Base-by-base conservation (phyloP, 108 stramenopile genomes). In the Nitzschia putrida region DNA sequence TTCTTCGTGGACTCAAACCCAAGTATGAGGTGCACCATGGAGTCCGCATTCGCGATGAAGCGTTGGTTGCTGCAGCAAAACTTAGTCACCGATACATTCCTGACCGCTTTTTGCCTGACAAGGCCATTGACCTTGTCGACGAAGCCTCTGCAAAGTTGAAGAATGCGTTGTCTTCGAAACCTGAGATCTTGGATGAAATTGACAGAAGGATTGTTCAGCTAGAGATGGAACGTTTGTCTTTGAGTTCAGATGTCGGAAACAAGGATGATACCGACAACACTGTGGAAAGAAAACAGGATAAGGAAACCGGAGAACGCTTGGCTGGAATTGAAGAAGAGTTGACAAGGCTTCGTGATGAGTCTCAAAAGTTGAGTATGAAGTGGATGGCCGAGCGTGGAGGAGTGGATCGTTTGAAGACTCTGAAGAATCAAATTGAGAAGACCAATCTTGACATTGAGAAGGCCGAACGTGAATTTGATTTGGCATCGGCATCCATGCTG, bases 71-170 rank as follows among this genome's bases (percentile, higher is more conserved):
- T 9, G 99, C 99, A 16, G 97, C 99, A 40, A 96, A 98, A 69
- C 79, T 99, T 26, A 88, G 90, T 58, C 82, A 95, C 50, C 83
- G 99, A 11, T 99, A 99, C 88, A 94, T 99, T 29, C 92, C 97
- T 1, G 97, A 98, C 79, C 87, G 99, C 3, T 77, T 82, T 52
- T 58, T 78, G 2, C 79, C 79, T 11, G 91, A 89, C 77, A 91
- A 91, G 75, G 94, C 96, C 8, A 98, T 99, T 69, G 98, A 98
- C 71, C 83, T 99, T 21, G 96, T 99, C 26, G 99, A 99, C 68
- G 99, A 99, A 75, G 98, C 99, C 24, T 93, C 90, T 76, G 94
- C 94, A 43, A 95, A 93, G 60, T 71, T 93, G 26, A 93, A 93
- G 76, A 93, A 93, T 59, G 92, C 92, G 67, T 77, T 95, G 12